phyloP scores from a whole-genome alignment of 768 basidiomycete genomes.

The Ramaria rubella region DNA sequence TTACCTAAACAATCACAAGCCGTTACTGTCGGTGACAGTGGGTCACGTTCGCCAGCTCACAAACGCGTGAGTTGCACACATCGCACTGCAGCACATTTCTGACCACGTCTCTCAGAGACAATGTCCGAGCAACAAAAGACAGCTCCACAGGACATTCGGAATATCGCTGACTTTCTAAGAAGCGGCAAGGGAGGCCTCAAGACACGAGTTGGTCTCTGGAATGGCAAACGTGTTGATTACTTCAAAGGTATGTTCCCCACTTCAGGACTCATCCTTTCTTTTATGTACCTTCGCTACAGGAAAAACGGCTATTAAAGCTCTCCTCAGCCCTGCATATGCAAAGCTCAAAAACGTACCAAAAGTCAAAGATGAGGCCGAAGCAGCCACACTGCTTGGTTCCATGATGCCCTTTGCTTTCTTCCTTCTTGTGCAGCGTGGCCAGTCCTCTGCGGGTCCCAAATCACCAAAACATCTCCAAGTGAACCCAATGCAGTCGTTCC shows the following conservation, averaged over 20 bases:
- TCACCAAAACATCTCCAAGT: slow-evolving; percentile 79
- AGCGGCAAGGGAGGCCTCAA: slow-evolving; percentile 84
- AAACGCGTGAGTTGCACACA: neutral
- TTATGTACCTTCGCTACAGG: slow-evolving; percentile 43
- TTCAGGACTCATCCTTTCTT: slow-evolving; percentile 1
- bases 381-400: slow-evolving; percentile 54
- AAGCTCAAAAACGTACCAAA: slow-evolving; percentile 78
- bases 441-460: slow-evolving; percentile 43
- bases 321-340: slow-evolving; percentile 85
- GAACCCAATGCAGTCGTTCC: slow-evolving; percentile 73
- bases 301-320: slow-evolving; percentile 86
- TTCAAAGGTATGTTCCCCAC: slow-evolving; percentile 73
- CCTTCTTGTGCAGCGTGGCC: slow-evolving; percentile 83
- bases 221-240: slow-evolving; percentile 93
- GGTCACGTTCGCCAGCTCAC: slow-evolving; percentile 5
- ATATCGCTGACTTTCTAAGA: slow-evolving; percentile 81
- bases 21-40: neutral
- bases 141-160: slow-evolving; percentile 73
- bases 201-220: slow-evolving; percentile 80
- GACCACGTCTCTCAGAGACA: neutral
- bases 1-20: too few species aligned
- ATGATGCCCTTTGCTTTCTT: slow-evolving; percentile 85
- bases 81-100: too few species aligned
- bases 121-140: slow-evolving; percentile 64
- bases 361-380: slow-evolving; percentile 71